phyloP scores from a whole-genome alignment of 2,329 filamentous ascomycete species.

The Dendrostoma leiphaemia region DNA sequence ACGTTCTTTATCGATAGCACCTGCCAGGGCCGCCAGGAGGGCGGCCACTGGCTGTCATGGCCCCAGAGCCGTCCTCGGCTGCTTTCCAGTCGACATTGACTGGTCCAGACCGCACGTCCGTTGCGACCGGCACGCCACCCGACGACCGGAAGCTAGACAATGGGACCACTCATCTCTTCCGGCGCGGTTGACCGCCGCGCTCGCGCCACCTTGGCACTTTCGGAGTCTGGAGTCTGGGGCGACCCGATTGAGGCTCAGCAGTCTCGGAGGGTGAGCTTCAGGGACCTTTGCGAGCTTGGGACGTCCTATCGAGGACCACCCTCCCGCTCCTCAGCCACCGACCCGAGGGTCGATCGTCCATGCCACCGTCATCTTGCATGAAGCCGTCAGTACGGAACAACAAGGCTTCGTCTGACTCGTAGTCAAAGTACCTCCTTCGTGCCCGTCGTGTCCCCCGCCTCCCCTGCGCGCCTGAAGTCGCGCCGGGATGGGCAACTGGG shows the following conservation, averaged over 20 bases:
- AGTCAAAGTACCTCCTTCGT: neutral
- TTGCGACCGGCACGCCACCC: conserved; percentile 16
- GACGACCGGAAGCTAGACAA: conserved; percentile 7
- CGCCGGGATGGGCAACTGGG: neutral
- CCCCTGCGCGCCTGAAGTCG: neutral
- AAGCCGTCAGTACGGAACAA: neutral
- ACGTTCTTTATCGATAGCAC: conserved; percentile 5
- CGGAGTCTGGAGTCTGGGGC: neutral
- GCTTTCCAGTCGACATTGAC: conserved; percentile 8
- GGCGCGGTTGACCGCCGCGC: conserved; percentile 13
- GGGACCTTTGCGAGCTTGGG: no score
- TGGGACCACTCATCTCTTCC: conserved; percentile 13
- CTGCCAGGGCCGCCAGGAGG: neutral
- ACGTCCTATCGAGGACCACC: neutral
- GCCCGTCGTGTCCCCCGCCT: neutral
- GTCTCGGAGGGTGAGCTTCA: neutral
- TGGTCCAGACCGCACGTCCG: conserved; percentile 18
- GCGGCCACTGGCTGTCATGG: neutral
- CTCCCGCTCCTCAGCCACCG: neutral
- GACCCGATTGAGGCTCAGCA: neutral
- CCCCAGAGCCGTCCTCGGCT: conserved; percentile 2
- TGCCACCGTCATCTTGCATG: neutral
- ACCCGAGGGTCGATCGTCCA: neutral
- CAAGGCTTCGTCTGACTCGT: no score
- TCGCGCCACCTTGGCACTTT: conserved; percentile 12